Evolutionary conservation across 2,329 filamentous ascomycete species (phyloP), one percentile per base, ranked within the genome.

Genomic region (Cadophora sp.): DNA sequence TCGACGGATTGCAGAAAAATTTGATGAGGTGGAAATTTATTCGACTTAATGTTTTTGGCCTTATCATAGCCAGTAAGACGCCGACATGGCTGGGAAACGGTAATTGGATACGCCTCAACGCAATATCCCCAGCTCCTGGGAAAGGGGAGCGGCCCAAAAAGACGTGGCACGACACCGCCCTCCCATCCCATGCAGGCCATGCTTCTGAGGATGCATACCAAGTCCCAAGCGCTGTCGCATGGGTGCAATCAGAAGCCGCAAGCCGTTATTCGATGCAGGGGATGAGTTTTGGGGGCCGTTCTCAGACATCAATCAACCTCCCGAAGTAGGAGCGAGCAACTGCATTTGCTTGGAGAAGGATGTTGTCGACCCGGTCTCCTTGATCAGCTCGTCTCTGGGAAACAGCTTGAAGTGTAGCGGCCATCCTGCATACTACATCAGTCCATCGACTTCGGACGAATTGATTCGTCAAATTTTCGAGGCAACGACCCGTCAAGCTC

Each of bases 81-180:
- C 26, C 29, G 16, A 31, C 19, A 50, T 60, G 43, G 8, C 27
- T 26, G 19, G 24, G 27, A 27, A n/a, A 50, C 24, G 29, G 31
- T 63, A 37, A 48, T 56, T 58, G 50, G 60, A 51, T 59, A 67
- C 55, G 40, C 43, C 51, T 48, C 26, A 59, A 55, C 19, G 50
- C 50, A 65, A 37, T 40, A 31, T 56, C 27, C 29, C 55, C 34
- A 59, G 31, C 29, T 37, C 55, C 34, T 60, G 56, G 56, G n/a
- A 46, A 16, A 60, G 37, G 34, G 37, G 56, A 43, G 16, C n/a
- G 8, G 11, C 34, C 56, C 31, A 60, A 46, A 19, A 31, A 29
- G 56, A 55, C 46, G 56, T 67, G 60, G 65, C 65, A 56, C 59
- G 56, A 63, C 37, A 43, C 37, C 16, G 46, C 53, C 51, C 51